Evolutionary conservation across 192 early-diverging fungal genomes (phyloP), one percentile per base, ranked within the genome.

Genomic region (Powellomyces hirtus): DNA sequence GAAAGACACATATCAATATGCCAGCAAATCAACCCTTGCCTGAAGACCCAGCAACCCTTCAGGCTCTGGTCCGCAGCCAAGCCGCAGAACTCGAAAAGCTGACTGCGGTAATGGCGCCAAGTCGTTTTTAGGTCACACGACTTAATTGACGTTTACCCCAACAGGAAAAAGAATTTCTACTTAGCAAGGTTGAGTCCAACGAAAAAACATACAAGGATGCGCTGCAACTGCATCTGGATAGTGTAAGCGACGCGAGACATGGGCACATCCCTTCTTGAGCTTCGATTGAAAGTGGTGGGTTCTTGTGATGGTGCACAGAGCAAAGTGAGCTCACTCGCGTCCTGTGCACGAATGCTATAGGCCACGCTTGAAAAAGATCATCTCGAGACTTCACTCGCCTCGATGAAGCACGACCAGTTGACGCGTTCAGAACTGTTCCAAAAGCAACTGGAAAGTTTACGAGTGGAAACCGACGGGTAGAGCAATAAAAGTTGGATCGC

Each of bases 191-290:
- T 4, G 68, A 75, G 38, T 31, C 24, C 2, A 72, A 30, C 6
- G 73, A 75, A 34, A 16, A 62, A 44, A 63, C 38, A 10, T 46
- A 53, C 38, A 75, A 75, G 26, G 57, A 75, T 26, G 73, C 73
- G 24, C 27, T 75, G 33, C 57, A 75, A 49, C 18, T 75, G 4
- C 73, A 75, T 34, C 62, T 75, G 22, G 13, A 55, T 29, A 46
- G 29, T 27, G 73, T 75, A 73, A 26, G 66, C n/a, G n/a, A n/a
- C n/a, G n/a, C n/a, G n/a, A n/a, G n/a, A n/a, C n/a, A n/a, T 42
- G 10, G 40, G 8, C 10, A 18, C 40, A 42, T 42, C 40, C 10
- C 40, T 42, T 42, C 18, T 42, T 18, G 8, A 18, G 40, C 18
- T 42, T 8, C 40, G n/a, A n/a, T n/a, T n/a, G n/a, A n/a, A n/a